phyloP scores from a whole-genome alignment of 306 rosid species.

The Astragalus membranaceus region DNA sequence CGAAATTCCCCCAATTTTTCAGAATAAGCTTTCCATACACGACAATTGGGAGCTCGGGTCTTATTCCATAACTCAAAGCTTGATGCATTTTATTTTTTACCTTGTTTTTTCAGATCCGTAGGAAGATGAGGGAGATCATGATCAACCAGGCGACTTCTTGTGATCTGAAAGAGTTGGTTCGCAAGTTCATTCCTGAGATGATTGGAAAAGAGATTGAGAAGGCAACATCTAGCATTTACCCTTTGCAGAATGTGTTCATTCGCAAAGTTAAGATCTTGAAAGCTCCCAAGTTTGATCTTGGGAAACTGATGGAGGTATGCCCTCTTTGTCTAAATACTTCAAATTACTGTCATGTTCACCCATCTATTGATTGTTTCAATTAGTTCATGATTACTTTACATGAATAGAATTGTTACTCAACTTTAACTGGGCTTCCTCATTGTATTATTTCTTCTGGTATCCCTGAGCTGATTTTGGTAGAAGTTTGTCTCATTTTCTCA shows the following conservation, averaged over 20 bases:
- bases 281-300: slow-evolving; percentile 93
- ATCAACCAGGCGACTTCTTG: slow-evolving; percentile 62
- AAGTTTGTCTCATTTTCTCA: too few relatives aligned
- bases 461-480: background rate
- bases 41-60: too few relatives aligned
- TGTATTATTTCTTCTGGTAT: background rate
- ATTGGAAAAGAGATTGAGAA: slow-evolving; percentile 90
- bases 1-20: too few relatives aligned
- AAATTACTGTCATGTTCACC: too few relatives aligned
- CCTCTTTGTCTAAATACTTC: background rate
- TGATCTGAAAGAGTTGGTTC: slow-evolving; percentile 86
- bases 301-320: slow-evolving; percentile 87
- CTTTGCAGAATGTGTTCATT: slow-evolving; percentile 79
- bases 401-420: too few relatives aligned
- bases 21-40: too few relatives aligned
- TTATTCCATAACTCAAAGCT: too few relatives aligned
- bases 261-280: slow-evolving; percentile 90
- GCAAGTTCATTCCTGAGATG: slow-evolving; percentile 82
- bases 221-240: slow-evolving; percentile 74
- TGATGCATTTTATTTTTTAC: background rate
- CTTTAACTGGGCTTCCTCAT: too few relatives aligned
- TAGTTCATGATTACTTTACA: too few relatives aligned
- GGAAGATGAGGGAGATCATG: slow-evolving; percentile 95
- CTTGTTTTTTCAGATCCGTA: slow-evolving; percentile 51
- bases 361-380: background rate